Base-by-base conservation (phyloP, 352 stramenopile genomes). In the Pythium chondricola region DNA sequence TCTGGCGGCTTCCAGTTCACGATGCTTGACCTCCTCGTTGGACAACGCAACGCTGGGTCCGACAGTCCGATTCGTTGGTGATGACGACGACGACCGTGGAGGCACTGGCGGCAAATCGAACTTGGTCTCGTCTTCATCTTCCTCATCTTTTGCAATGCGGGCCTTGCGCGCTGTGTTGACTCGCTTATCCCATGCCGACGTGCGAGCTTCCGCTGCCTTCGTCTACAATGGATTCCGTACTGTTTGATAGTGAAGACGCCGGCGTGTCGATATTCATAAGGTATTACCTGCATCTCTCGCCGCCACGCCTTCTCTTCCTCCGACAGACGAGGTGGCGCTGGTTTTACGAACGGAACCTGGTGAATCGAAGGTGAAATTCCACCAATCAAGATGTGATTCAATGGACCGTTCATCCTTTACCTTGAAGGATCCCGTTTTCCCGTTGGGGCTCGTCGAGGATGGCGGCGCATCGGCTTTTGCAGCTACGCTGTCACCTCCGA, bases 121-220 rank as follows among this genome's bases (percentile, higher is more conserved):
- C 14, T 70, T 67, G 32, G 27, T 60, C 35, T 81, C 73, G 5
- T 56, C 38, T 52, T 80, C 66, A 9, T 68, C 73, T 46, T 85
- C 74, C 30, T 85, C 58, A 42, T 78, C n/a, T n/a, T n/a, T n/a
- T n/a, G n/a, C 61, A 32, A 77, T 36, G 4, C 77, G 62, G 11
- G 51, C 58, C 33, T 83, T 81, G 1, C 77, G 62, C 4, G 74
- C 77, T 4, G 63, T 83, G 21, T 52, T 62, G 24, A 88, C 69
- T 8, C 74, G 74, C 48, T 88, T 88, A 38, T 88, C 74, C 77
- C 77, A 88, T 3, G 71, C 70, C 41, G 74, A 82, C 22, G 63
- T 64, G 6, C 77, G 71, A 17, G 73, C 53, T 27, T 86, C 77
- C 20, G 83, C 52, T 13, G 77, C 77, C 47, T 83, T 79, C 14